phyloP scores from a whole-genome alignment of 2,329 filamentous ascomycete genomes.

The Zymoseptoria ardabiliae region DNA sequence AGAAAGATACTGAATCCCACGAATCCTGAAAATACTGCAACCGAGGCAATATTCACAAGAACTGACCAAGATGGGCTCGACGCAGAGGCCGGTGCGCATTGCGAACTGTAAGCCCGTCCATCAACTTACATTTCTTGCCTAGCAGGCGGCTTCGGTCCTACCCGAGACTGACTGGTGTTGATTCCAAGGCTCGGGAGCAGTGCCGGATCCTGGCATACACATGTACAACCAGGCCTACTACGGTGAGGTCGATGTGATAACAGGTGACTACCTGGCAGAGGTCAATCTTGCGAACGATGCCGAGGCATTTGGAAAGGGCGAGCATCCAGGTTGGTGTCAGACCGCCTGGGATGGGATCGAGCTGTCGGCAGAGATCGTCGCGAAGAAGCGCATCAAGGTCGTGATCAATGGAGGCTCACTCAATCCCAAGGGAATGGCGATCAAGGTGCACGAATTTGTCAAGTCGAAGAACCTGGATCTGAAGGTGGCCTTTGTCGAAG shows the following conservation, averaged over 20 bases:
- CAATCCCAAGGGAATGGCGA: slow-evolving; percentile 47
- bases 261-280: slow-evolving; percentile 44
- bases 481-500: slow-evolving; percentile 41
- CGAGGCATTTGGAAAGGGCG: slow-evolving; percentile 17
- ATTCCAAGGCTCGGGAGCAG: slow-evolving; percentile 13
- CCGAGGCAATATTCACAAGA: background rate
- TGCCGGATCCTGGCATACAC: slow-evolving; percentile 21
- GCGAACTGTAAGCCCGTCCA: slow-evolving; percentile 9
- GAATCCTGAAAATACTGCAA: background rate
- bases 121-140: background rate
- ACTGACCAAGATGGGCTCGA: slow-evolving; percentile 8
- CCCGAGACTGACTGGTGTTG: background rate
- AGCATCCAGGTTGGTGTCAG: slow-evolving; percentile 23
- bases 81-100: slow-evolving; percentile 14
- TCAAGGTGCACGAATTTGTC: slow-evolving; percentile 35
- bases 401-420: slow-evolving; percentile 50
- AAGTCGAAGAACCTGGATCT: slow-evolving; percentile 30
- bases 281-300: slow-evolving; percentile 24
- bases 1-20: background rate
- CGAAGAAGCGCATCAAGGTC: slow-evolving; percentile 46
- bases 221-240: slow-evolving; percentile 25
- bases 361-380: slow-evolving; percentile 39
- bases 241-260: slow-evolving; percentile 43
- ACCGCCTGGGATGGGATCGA: slow-evolving; percentile 45
- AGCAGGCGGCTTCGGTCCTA: background rate